Percentiles rank a stretch among this genome's conserved stretches.
Conservation (phyloP, 345 rosid species). For the Eutrema yunnanense region DNA sequence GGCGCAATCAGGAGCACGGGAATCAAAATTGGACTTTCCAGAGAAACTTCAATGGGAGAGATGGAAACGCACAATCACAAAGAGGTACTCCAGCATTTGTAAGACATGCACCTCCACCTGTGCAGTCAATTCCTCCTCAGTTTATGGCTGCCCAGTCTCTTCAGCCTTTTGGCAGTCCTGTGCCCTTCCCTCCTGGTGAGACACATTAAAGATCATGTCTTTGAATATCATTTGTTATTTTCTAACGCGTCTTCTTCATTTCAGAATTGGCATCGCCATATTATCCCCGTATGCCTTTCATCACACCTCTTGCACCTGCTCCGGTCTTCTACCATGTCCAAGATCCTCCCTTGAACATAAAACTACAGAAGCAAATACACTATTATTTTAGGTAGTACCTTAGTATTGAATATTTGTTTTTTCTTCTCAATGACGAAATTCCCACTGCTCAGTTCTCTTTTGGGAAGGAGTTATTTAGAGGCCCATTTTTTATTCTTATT, state of each 20-base stretch:
- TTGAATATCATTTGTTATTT: neutral
- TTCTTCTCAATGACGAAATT: neutral
- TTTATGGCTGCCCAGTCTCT: conserved; percentile 48
- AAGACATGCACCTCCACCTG: conserved; percentile 59
- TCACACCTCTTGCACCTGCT: conserved; percentile 33
- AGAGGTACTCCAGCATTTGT: conserved; percentile 49
- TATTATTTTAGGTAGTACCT: conserved; percentile 75
- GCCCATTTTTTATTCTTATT: conserved; percentile 9
- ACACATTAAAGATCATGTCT: conserved; percentile 2
- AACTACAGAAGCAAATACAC: conserved; percentile 62
- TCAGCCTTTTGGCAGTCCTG: conserved; percentile 43
- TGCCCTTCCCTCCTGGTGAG: conserved; percentile 63
- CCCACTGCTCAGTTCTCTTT: neutral
- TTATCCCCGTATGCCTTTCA: conserved; percentile 50
- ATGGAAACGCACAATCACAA: conserved; percentile 52
- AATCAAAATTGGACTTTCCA: conserved; percentile 49
- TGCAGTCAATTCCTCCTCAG: conserved; percentile 38
- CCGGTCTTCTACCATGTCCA: conserved; percentile 39
- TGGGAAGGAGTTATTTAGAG: conserved; percentile 7
- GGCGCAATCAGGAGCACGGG: conserved; percentile 74
- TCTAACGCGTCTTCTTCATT: conserved; percentile 22
- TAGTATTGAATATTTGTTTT: neutral
- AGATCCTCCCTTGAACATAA: conserved; percentile 48
- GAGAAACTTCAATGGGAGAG: conserved; percentile 62
- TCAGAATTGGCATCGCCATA: conserved; percentile 52